Evolutionary conservation across 176 grass and related monocot species (phyloP), one percentile per base, ranked within the genome.

Genomic region (Ampelocalamus luodianensis): DNA sequence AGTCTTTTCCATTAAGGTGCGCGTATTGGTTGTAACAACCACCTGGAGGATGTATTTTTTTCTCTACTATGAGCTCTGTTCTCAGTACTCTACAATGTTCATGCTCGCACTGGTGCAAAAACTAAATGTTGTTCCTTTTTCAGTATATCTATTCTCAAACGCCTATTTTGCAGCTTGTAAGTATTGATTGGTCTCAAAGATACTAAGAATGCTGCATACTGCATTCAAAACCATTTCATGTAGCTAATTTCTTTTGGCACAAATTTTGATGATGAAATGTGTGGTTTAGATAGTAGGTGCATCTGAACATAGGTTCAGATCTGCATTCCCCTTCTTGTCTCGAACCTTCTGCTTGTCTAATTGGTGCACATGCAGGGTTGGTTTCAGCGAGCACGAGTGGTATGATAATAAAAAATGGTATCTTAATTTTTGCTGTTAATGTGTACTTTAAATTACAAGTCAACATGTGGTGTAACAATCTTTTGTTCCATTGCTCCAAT

Each of bases 1-100:
- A 67, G 79, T 59, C 37, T 79, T 75, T 68, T 75, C 74, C 20
- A 91, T 87, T 87, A 87, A 91, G 80, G 24, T 80, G 85, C 1
- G 10, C 0, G 36, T 76, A 83, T 83, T 64, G 89, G 83, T 78
- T 83, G 56, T 78, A 72, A 27, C 70, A 67, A 80, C 56, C 85
- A 87, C 61, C 77, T 50, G 61, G 76, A 80, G n/a, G 79, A 37
- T 79, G 80, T 84, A 22, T 61, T 83, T 75, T 76, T 54, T 62
- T 59, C 5, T 79, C 53, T 74, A 54, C 44, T 14, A 23, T 64
- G 69, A 50, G 76, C 17, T 34, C 17, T 71, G 44, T 74, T 66
- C 80, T 55, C 64, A 80, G 61, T 73, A 66, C 34, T 60, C n/a
- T 42, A 53, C 10, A 29, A 61, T 85, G n/a, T 74, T 83, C 34